Percentiles rank a stretch among this genome's conserved stretches.
phyloP scores from a whole-genome alignment of 1,284 basidiomycete species.

The Testicularia cyperi region DNA sequence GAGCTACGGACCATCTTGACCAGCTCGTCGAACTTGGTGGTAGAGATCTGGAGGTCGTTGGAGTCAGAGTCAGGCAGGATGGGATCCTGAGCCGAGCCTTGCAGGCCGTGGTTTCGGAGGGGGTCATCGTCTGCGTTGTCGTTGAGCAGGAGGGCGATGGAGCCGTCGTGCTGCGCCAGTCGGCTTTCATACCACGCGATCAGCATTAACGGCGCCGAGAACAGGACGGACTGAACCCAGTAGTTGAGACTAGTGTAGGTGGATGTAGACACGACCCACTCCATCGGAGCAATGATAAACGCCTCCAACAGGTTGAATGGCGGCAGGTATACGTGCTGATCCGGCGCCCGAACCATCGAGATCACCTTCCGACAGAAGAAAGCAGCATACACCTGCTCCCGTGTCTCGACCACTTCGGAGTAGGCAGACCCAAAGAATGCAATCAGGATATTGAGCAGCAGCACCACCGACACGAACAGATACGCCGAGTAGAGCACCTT shows the following conservation, averaged over 20 bases:
- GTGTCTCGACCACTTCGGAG: constrained; percentile 46
- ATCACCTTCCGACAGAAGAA: constrained; percentile 55
- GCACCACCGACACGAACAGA: constrained; percentile 40
- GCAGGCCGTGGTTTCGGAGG: constrained; percentile 2
- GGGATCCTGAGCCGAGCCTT: constrained; percentile 31
- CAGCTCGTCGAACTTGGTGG: constrained; percentile 33
- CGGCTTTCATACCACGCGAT: constrained; percentile 49
- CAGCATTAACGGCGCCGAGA: constrained; percentile 35
- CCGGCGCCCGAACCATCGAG: constrained; percentile 70
- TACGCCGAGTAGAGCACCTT: constrained; percentile 73
- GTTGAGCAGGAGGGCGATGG: constrained; percentile 22
- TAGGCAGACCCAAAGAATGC: constrained; percentile 69
- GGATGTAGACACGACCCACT: constrained; percentile 66
- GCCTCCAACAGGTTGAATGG: constrained; percentile 82
- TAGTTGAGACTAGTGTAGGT: constrained; percentile 40
- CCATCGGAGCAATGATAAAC: constrained; percentile 77
- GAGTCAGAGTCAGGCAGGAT: constrained; percentile 39
- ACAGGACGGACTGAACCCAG: constrained; percentile 40
- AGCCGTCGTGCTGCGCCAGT: constrained; percentile 13
- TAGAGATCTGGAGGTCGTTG: constrained; percentile 29
- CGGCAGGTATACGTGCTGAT: constrained; percentile 63
- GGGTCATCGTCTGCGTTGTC: constrained; percentile 16
- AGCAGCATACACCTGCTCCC: constrained; percentile 25
- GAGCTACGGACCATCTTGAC: constrained; percentile 13
- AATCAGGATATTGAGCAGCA: constrained; percentile 70